Conservation (phyloP, 2,329 filamentous ascomycete species). For the Fusarium armeniacum region DNA sequence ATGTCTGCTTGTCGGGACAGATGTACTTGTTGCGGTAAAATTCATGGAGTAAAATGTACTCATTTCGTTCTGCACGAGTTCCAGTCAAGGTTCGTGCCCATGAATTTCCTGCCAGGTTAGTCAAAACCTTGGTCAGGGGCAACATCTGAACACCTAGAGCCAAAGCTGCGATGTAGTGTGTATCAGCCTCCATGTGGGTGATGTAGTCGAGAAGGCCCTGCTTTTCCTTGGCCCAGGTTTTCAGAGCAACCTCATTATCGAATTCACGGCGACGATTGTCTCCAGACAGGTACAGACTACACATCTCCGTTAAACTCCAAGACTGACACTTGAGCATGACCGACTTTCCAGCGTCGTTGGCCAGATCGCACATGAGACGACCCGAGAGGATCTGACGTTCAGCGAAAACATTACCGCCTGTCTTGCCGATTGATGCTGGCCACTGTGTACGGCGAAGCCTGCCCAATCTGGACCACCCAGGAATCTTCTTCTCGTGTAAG, state of each 20-base stretch:
- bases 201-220: slow-evolving; percentile 94
- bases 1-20: slow-evolving; percentile 92
- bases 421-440: slow-evolving; percentile 88
- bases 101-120: slow-evolving; percentile 96
- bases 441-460: slow-evolving; percentile 85
- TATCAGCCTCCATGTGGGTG: slow-evolving; percentile 93
- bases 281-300: slow-evolving; percentile 84
- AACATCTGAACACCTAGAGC: slow-evolving; percentile 92
- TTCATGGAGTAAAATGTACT: slow-evolving; percentile 98
- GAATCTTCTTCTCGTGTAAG: slow-evolving; percentile 89
- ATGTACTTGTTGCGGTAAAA: slow-evolving; percentile 98
- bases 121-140: slow-evolving; percentile 92
- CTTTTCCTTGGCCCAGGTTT: slow-evolving; percentile 82
- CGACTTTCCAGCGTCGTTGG: slow-evolving; percentile 97
- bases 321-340: slow-evolving; percentile 97
- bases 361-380: slow-evolving; percentile 90
- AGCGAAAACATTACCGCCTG: slow-evolving; percentile 90
- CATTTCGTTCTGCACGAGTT: slow-evolving; percentile 96
- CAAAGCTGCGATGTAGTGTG: slow-evolving; percentile 93
- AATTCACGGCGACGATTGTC: slow-evolving; percentile 83
- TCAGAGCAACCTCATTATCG: slow-evolving; percentile 88
- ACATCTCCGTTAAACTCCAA: slow-evolving; percentile 99
- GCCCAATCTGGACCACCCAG: slow-evolving; percentile 94
- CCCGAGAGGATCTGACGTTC: slow-evolving; percentile 92
- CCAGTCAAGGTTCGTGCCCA: slow-evolving; percentile 97